Conservation (phyloP, 768 basidiomycete genomes). For the Lactarius hengduanensis region DNA sequence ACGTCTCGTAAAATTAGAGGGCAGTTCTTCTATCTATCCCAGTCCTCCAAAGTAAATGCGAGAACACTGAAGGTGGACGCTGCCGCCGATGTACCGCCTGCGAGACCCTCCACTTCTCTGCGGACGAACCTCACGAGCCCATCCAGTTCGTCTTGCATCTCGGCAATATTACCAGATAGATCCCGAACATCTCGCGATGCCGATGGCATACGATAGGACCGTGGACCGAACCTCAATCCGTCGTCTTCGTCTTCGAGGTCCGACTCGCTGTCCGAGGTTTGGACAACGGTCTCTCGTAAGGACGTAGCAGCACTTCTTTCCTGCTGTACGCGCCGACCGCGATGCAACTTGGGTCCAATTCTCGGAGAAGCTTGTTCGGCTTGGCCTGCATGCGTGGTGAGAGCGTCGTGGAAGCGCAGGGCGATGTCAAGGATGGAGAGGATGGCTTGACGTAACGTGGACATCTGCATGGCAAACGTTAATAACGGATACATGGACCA, state of each 20-base stretch:
- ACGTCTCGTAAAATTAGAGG: background rate
- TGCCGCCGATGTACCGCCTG: slow-evolving; percentile 57
- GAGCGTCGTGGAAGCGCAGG: slow-evolving; percentile 64
- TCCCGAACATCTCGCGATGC: slow-evolving; percentile 45
- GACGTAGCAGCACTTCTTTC: slow-evolving; percentile 52
- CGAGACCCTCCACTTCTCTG: slow-evolving; percentile 67
- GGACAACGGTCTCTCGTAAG: slow-evolving; percentile 32
- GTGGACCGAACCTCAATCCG: slow-evolving; percentile 32
- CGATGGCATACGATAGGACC: slow-evolving; percentile 43
- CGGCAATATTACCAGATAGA: slow-evolving; percentile 53
- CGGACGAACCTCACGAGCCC: slow-evolving; percentile 67
- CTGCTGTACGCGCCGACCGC: slow-evolving; percentile 57
- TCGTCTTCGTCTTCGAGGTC: slow-evolving; percentile 32
- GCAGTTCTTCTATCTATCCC: slow-evolving; percentile 47
- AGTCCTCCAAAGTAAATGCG: slow-evolving; percentile 76
- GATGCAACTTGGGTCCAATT: slow-evolving; percentile 55
- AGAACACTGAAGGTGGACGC: slow-evolving; percentile 66
- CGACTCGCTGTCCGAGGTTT: slow-evolving; percentile 44
- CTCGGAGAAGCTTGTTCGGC: slow-evolving; percentile 49
- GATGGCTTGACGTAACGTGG: slow-evolving; percentile 62
- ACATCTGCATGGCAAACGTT: slow-evolving; percentile 45
- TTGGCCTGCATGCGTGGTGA: slow-evolving; percentile 59
- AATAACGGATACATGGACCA: background rate
- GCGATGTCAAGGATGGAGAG: slow-evolving; percentile 71
- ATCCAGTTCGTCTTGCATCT: slow-evolving; percentile 67